These are phyloP conservation scores for Trifolium dubium DNA, from an alignment of 306 rosid species.

Conservation along the genomic window DNA sequence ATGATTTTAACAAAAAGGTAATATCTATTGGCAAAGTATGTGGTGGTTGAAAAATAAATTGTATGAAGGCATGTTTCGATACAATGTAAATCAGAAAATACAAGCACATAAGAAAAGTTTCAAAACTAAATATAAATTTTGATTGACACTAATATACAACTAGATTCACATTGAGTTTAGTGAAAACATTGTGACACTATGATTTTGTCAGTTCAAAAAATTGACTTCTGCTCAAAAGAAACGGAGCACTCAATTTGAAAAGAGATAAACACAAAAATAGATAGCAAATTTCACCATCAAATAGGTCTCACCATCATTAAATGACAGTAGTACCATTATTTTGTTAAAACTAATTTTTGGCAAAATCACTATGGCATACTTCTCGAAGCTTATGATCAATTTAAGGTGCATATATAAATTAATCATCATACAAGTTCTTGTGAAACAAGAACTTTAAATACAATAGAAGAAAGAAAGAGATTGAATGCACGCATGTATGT, in stretches of 20 bases:
- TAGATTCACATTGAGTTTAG: no score
- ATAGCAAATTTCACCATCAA: no score
- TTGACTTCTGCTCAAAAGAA: no score
- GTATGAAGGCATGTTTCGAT: background rate
- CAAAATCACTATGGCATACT: background rate
- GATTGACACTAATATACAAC: no score
- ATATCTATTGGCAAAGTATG: background rate
- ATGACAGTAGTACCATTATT: no score
- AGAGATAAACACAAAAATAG: no score
- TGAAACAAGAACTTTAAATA: slow-evolving; percentile 8
- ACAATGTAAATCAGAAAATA: background rate
- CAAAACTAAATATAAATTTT: no score
- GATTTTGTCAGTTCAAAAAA: no score
- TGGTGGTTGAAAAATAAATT: background rate
- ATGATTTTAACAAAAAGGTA: background rate
- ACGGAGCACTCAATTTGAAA: no score
- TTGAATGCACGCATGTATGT: background rate
- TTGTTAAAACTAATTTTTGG: background rate
- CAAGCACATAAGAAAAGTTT: background rate
- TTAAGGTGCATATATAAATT: background rate
- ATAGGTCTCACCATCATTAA: no score
- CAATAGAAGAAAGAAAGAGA: background rate
- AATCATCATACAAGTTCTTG: background rate
- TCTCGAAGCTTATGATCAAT: background rate
- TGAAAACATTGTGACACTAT: no score